phyloP scores from a whole-genome alignment of 2,329 filamentous ascomycete species.

The Clathrospora elynae region DNA sequence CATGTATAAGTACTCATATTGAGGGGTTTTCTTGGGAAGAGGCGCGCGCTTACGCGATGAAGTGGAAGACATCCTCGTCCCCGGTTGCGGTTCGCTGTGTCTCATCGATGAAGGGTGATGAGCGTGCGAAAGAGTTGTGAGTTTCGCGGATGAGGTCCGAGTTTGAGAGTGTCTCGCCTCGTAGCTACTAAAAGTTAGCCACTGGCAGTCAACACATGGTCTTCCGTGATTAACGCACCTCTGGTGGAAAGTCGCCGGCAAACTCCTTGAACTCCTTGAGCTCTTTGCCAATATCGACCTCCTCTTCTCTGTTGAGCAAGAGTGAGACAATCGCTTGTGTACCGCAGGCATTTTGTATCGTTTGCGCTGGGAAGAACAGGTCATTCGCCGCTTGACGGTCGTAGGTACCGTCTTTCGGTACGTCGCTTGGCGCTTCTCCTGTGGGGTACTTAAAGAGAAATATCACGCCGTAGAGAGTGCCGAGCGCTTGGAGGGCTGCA shows the following conservation, averaged over 20 bases:
- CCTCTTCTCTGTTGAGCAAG: constrained; percentile 78
- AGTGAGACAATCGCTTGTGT: constrained; percentile 94
- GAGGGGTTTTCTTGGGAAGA: background rate
- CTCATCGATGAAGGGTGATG: constrained; percentile 91
- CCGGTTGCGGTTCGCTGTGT: constrained; percentile 73
- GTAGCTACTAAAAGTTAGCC: constrained; percentile 55
- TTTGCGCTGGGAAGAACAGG: constrained; percentile 94
- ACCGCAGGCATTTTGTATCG: constrained; percentile 97
- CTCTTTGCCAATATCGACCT: constrained; percentile 72
- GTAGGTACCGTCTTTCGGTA: constrained; percentile 80
- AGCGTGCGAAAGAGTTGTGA: constrained; percentile 88
- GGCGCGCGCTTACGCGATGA: constrained; percentile 68
- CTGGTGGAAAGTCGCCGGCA: constrained; percentile 76
- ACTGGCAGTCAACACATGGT: background rate
- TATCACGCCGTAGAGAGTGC: constrained; percentile 82
- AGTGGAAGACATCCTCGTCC: constrained; percentile 93
- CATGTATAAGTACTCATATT: constrained; percentile 13
- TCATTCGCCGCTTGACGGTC: constrained; percentile 74
- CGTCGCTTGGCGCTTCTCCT: constrained; percentile 66
- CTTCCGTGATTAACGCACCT: constrained; percentile 42
- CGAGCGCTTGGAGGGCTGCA: constrained; percentile 68
- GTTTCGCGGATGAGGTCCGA: constrained; percentile 64
- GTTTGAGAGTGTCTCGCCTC: constrained; percentile 73
- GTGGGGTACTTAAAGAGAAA: constrained; percentile 98
- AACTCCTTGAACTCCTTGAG: constrained; percentile 85